A percentile compares a stretch with the other conserved stretches of the same genome.
These are phyloP conservation scores for Teratosphaeria destructans DNA, from an alignment of 2,329 filamentous ascomycete genomes.

Conservation along the genomic window DNA sequence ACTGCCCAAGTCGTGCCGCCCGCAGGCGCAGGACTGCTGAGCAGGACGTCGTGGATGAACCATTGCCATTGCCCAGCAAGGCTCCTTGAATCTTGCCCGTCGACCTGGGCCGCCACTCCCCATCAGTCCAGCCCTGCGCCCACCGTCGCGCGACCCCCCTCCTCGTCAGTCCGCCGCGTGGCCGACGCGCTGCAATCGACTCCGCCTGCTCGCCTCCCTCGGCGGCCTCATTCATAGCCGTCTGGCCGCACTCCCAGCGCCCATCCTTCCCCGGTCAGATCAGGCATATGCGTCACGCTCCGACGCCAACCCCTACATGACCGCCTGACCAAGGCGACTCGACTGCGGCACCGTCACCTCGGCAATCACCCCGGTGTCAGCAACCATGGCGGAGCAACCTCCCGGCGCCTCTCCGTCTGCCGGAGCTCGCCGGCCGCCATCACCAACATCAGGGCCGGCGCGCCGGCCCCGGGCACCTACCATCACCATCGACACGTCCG, in stretches of 20 bases:
- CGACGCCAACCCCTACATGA: background rate
- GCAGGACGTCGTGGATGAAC: background rate
- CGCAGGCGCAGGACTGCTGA: background rate
- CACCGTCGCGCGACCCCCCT: background rate
- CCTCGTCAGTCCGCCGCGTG: background rate
- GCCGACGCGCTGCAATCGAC: background rate
- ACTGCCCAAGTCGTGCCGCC: background rate
- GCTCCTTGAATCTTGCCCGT: background rate
- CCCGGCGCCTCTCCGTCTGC: background rate
- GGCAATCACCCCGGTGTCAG: background rate
- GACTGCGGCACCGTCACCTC: background rate
- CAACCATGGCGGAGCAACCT: constrained; percentile 1
- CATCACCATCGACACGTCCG: constrained; percentile 44
- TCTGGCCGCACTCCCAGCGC: background rate
- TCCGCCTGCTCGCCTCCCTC: background rate
- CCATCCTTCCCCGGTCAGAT: background rate
- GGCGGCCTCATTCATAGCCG: background rate
- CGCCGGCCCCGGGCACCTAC: constrained; percentile 34
- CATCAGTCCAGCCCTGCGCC: background rate
- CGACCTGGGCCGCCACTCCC: background rate
- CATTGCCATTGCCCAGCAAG: background rate
- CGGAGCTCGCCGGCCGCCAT: background rate
- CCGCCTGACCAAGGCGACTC: background rate
- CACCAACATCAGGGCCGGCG: constrained; percentile 9
- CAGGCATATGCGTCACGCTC: background rate